These are phyloP conservation scores for Colletotrichum sp. DNA, from an alignment of 2,329 filamentous ascomycete genomes.

Conservation along the genomic window DNA sequence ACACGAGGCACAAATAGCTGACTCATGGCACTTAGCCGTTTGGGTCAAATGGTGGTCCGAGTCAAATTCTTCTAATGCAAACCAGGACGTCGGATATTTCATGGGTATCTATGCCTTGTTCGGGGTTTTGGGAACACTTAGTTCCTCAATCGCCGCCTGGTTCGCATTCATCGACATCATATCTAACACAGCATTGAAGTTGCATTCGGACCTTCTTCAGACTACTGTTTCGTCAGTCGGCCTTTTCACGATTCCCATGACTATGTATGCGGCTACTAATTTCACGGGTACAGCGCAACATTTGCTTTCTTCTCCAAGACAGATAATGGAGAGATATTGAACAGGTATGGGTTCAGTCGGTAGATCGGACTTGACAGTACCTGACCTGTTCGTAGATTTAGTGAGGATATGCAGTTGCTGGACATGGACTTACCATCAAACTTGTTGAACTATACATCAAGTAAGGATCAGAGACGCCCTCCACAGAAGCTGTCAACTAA, in stretches of 20 bases:
- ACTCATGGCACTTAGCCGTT: not conserved
- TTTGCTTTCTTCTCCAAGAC: not conserved
- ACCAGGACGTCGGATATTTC: not conserved
- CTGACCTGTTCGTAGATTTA: not conserved
- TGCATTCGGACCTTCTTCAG: constrained; percentile 4
- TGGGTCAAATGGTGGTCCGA: constrained; percentile 20
- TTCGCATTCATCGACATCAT: constrained; percentile 7
- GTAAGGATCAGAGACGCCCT: not conserved
- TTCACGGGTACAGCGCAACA: not conserved
- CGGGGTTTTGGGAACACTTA: not conserved
- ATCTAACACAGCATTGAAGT: constrained; percentile 4
- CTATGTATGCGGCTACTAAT: not conserved
- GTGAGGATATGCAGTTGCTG: constrained; percentile 13
- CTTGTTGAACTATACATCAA: constrained; percentile 11
- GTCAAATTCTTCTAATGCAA: not conserved
- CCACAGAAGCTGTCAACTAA: not conserved
- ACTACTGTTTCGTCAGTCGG: not conserved
- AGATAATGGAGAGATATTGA: constrained; percentile 3
- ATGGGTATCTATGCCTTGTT: constrained; percentile 4
- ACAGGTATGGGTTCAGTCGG: not conserved
- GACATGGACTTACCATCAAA: constrained; percentile 7
- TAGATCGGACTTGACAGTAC: not conserved
- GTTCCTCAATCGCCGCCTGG: not conserved
- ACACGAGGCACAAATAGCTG: not conserved
- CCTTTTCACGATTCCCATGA: not conserved